These are phyloP conservation scores for Stereum hirsutum DNA, from an alignment of 1,284 basidiomycete species.

Conservation along the genomic window DNA sequence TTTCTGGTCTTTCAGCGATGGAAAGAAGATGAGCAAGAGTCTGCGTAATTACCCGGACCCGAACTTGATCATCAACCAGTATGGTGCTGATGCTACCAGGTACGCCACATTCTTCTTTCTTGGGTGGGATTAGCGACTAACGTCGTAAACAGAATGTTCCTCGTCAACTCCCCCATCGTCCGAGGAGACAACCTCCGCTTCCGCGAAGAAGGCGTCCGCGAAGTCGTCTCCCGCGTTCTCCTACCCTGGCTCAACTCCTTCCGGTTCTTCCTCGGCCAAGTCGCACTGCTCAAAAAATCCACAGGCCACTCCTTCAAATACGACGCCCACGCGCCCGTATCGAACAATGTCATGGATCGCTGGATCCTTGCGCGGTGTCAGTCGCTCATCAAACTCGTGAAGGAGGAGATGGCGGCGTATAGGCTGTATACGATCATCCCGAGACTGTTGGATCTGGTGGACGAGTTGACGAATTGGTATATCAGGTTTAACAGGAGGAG, in stretches of 20 bases:
- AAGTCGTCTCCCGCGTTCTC: constrained; percentile 91
- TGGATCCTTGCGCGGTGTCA: constrained; percentile 99
- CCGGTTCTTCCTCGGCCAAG: constrained; percentile 99
- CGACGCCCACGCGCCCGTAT: constrained; percentile 78
- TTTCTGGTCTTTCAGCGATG: constrained; percentile 50
- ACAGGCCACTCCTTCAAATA: constrained; percentile 79
- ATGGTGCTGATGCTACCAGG: constrained; percentile 95
- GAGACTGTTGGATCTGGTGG: constrained; percentile 85
- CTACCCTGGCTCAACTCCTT: constrained; percentile 99
- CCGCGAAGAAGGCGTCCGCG: constrained; percentile 96
- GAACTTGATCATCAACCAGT: constrained; percentile 82
- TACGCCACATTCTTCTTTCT: constrained; percentile 19
- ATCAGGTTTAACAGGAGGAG: constrained; percentile 97
- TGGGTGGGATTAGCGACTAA: not conserved
- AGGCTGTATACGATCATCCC: constrained; percentile 98
- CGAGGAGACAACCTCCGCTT: constrained; percentile 97
- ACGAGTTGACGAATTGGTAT: constrained; percentile 99
- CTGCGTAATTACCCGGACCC: constrained; percentile 99
- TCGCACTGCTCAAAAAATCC: constrained; percentile 80
- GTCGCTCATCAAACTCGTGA: constrained; percentile 88
- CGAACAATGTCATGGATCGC: constrained; percentile 94
- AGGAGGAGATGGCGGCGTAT: constrained; percentile 95
- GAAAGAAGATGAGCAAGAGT: constrained; percentile 99
- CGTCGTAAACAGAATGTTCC: constrained; percentile 69
- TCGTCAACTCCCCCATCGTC: constrained; percentile 98